These are phyloP conservation scores for Buddleja alternifolia DNA, from an alignment of 257 asterid species.

Conservation along the genomic window DNA sequence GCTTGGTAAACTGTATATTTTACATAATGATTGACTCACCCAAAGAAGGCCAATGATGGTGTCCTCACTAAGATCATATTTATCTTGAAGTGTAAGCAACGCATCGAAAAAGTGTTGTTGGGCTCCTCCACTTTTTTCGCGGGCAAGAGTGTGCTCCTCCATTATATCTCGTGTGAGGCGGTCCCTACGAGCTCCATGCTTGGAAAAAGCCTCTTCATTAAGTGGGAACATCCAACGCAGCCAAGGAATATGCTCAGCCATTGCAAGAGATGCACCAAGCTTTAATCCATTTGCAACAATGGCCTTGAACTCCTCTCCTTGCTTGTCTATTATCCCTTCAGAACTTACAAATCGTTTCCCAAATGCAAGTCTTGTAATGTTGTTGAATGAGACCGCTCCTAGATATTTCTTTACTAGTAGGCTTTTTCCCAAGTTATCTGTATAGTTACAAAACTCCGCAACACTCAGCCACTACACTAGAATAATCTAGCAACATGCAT, in stretches of 20 bases:
- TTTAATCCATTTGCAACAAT: slow-evolving; percentile 63
- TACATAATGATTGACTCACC: slow-evolving; percentile 42
- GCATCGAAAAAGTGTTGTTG: slow-evolving; percentile 75
- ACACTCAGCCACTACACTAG: not conserved
- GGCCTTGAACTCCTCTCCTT: slow-evolving; percentile 74
- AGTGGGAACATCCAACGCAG: slow-evolving; percentile 77
- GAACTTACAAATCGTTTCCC: slow-evolving; percentile 66
- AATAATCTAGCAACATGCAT: not conserved
- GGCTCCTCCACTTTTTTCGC: slow-evolving; percentile 55
- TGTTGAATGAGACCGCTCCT: slow-evolving; percentile 73
- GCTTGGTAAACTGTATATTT: not conserved
- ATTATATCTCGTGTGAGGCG: slow-evolving; percentile 60
- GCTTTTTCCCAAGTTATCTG: slow-evolving; percentile 57
- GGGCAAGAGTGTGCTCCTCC: slow-evolving; percentile 77
- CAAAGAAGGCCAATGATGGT: slow-evolving; percentile 80
- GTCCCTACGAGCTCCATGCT: slow-evolving; percentile 66
- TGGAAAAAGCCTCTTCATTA: slow-evolving; percentile 62
- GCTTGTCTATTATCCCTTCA: slow-evolving; percentile 64
- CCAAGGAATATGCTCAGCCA: slow-evolving; percentile 82
- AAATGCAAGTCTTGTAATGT: slow-evolving; percentile 74
- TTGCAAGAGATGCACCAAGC: slow-evolving; percentile 69
- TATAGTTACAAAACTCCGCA: slow-evolving; percentile 5
- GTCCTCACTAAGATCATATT: slow-evolving; percentile 78
- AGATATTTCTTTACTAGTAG: slow-evolving; percentile 61
- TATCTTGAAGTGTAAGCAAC: slow-evolving; percentile 55